Base-by-base conservation (phyloP, 2,329 filamentous ascomycete species). In the Botrytis aclada region DNA sequence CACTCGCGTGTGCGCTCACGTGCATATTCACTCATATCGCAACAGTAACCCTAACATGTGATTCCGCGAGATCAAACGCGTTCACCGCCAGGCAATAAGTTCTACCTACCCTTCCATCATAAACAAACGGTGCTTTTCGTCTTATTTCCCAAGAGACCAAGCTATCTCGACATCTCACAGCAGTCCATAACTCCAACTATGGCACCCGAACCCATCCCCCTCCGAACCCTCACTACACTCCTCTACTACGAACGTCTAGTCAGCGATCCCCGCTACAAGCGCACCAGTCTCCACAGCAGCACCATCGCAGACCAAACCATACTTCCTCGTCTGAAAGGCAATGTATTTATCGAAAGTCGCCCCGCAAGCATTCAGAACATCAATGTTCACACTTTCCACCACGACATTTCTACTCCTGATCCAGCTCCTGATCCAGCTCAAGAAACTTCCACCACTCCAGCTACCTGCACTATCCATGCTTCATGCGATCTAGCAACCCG, bases 201-300 rank as follows among this genome's bases (percentile, higher is more conserved):
- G 32, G 37, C n/a, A 51, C 61, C 61, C 25, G 43, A 37, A 39
- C 60, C 73, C 8, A 72, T 70, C 45, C 73, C 65, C 39, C 73
- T 74, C 10, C 37, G 70, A 60, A 67, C 70, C 16, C 41, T 54
- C 29, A 70, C 45, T 1, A 62, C 61, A 1, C 61, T 74, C 7
- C 60, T 74, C 32, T 70, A 72, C 43, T 72, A 74, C 54, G 73
- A 74, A 39, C 47, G 60, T 12, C 54, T 65, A 29, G 56, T 32
- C 29, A 37, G 37, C 7, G 66, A 74, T 69, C 65, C 65, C 6
- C 60, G 61, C 54, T 75, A 70, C 22, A 16, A 45, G 16, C 18
- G 2, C 20, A 56, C n/a, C 25, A 29, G 47, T 34, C 65, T 69
- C 18, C 47, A 65, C n/a, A 65, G 63, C 34, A 65, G n/a, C 18